Percentiles rank a stretch among this genome's conserved stretches.
These are phyloP conservation scores for Pilatotrama ljubarskyi DNA, from an alignment of 768 basidiomycete species.

Conservation along the genomic window DNA sequence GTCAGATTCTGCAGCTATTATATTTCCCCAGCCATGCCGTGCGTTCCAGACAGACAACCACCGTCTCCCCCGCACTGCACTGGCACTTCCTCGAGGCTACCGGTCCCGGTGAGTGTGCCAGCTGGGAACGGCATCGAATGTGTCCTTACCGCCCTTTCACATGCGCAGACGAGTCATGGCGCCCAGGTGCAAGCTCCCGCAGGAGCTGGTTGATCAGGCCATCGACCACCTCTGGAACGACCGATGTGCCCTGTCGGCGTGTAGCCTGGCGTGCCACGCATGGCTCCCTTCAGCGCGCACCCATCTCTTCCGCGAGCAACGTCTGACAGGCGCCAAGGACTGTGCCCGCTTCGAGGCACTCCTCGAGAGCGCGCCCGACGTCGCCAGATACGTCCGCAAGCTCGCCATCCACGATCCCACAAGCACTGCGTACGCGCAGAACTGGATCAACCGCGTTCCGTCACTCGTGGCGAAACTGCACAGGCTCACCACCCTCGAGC, in stretches of 20 bases:
- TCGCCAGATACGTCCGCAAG: conserved; percentile 24
- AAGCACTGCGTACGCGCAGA: conserved; percentile 11
- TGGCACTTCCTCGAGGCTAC: not conserved
- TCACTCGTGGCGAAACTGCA: conserved; percentile 5
- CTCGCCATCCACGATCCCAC: conserved; percentile 21
- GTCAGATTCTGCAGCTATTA: not conserved
- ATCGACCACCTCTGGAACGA: conserved; percentile 33
- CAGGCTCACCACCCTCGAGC: conserved; percentile 13
- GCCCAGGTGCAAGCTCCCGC: conserved; percentile 19
- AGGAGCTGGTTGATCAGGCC: conserved; percentile 30
- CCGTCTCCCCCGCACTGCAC: not conserved
- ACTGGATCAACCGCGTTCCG: conserved; percentile 21
- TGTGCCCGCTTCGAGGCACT: conserved; percentile 23
- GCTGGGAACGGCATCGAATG: not conserved
- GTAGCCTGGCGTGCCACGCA: conserved; percentile 21
- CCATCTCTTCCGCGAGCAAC: conserved; percentile 29
- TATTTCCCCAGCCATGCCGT: not conserved
- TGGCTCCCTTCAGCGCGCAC: conserved; percentile 27
- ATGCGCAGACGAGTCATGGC: not conserved
- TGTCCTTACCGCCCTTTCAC: too few species aligned
- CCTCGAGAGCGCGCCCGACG: conserved; percentile 17
- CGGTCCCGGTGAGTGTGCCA: conserved; percentile 4
- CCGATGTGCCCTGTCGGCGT: conserved; percentile 20
- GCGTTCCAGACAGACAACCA: not conserved
- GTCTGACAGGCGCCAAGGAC: conserved; percentile 7